phyloP scores from a whole-genome alignment of 768 basidiomycete species.

The Russula lepida region DNA sequence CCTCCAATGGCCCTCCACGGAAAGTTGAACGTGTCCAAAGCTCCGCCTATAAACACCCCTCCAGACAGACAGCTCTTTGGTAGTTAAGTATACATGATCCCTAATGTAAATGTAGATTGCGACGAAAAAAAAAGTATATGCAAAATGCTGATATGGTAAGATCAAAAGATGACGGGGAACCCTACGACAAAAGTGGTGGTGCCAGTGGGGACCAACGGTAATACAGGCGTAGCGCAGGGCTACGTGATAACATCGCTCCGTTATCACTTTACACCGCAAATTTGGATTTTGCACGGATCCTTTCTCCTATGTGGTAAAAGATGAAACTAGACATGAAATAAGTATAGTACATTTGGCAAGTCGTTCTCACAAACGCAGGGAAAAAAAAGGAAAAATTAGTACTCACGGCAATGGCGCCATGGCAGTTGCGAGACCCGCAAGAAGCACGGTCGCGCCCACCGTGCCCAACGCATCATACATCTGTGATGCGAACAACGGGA shows the following conservation, averaged over 20 bases:
- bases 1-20: too few species aligned
- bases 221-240: neutral
- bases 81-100: neutral
- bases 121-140: neutral
- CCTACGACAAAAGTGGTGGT: neutral
- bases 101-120: neutral
- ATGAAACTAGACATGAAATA: neutral
- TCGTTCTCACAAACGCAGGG: neutral
- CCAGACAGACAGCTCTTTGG: neutral
- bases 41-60: neutral
- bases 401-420: conserved; percentile 45
- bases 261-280: neutral
- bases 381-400: neutral
- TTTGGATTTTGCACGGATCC: neutral
- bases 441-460: conserved; percentile 32
- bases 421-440: conserved; percentile 33
- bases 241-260: neutral
- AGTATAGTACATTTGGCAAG: neutral
- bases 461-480: conserved; percentile 34
- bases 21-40: neutral
- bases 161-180: neutral
- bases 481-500: conserved; percentile 33
- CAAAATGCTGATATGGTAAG: neutral
- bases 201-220: neutral
- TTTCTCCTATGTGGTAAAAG: neutral